phyloP scores from a whole-genome alignment of 2,329 filamentous ascomycete genomes.

The Calonectria pseudoreteaudii region DNA sequence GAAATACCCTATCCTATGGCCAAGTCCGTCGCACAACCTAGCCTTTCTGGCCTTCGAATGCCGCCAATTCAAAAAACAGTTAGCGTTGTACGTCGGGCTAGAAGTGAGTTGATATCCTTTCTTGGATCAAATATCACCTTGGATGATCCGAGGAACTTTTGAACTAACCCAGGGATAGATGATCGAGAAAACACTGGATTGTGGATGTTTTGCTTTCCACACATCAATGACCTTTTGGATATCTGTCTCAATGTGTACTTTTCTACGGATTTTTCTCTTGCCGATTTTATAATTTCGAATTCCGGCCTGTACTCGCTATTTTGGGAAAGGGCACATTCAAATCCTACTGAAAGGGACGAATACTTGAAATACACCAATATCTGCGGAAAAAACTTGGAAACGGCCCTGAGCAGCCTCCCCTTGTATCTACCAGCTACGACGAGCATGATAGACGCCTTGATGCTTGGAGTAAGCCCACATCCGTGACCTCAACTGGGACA shows the following conservation, averaged over 20 bases:
- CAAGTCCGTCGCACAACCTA: conserved; percentile 23
- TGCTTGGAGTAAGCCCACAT: conserved; percentile 32
- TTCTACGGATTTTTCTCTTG: conserved; percentile 44
- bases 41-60: conserved; percentile 26
- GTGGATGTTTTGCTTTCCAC: conserved; percentile 46
- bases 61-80: conserved; percentile 39
- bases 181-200: not conserved
- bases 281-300: conserved; percentile 49
- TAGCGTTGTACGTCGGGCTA: conserved; percentile 27
- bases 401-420: conserved; percentile 45
- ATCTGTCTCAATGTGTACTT: conserved; percentile 49
- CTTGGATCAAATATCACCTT: not conserved
- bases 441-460: conserved; percentile 39
- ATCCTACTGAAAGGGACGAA: conserved; percentile 22
- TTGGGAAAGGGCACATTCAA: conserved; percentile 30
- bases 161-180: not conserved
- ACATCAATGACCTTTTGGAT: conserved; percentile 44
- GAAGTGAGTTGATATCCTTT: conserved; percentile 22
- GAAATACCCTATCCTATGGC: conserved; percentile 40
- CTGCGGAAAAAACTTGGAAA: conserved; percentile 47
- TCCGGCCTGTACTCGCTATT: conserved; percentile 46
- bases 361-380: conserved; percentile 33
- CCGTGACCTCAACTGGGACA: too few species aligned
- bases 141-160: not conserved
- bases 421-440: conserved; percentile 45